Conservation (phyloP, 2,329 filamentous ascomycete species). For the Ascochyta clinopodiicola region DNA sequence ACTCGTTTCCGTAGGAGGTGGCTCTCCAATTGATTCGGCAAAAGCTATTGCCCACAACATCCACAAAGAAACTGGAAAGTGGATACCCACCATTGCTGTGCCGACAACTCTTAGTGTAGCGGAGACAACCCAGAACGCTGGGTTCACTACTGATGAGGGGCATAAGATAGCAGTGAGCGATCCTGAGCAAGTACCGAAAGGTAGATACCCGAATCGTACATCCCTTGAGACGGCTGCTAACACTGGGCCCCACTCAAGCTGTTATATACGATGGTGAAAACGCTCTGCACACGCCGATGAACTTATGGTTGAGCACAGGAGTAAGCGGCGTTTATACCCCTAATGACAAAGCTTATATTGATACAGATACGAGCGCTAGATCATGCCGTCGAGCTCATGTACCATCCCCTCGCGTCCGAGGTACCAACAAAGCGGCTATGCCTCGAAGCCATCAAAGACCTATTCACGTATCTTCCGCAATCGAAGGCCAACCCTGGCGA, state of each 20-base stretch:
- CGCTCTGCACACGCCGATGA: conserved; percentile 58
- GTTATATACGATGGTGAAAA: conserved; percentile 62
- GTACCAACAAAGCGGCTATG: conserved; percentile 56
- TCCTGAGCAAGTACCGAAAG: conserved; percentile 53
- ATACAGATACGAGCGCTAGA: conserved; percentile 58
- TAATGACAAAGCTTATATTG: conserved; percentile 9
- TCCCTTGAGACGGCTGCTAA: not conserved
- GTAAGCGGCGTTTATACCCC: conserved; percentile 22
- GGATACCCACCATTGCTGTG: conserved; percentile 48
- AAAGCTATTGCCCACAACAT: conserved; percentile 50
- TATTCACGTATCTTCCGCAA: conserved; percentile 61
- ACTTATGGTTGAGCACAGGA: conserved; percentile 60
- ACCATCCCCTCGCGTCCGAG: conserved; percentile 61
- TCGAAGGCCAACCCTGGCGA: conserved; percentile 56
- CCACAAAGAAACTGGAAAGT: conserved; percentile 47
- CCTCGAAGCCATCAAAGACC: conserved; percentile 55
- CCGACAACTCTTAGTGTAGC: conserved; percentile 57
- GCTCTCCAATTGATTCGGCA: conserved; percentile 59
- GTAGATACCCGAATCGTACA: conserved; percentile 14
- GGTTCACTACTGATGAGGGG: conserved; percentile 59
- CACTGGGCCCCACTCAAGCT: conserved; percentile 31
- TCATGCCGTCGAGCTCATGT: conserved; percentile 62
- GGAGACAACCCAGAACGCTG: conserved; percentile 61
- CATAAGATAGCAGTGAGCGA: conserved; percentile 59
- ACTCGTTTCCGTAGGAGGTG: conserved; percentile 52